A percentile compares a stretch with the other conserved stretches of the same genome.
Conservation (phyloP, 2,329 filamentous ascomycete species). For the Aureobasidium sp. region DNA sequence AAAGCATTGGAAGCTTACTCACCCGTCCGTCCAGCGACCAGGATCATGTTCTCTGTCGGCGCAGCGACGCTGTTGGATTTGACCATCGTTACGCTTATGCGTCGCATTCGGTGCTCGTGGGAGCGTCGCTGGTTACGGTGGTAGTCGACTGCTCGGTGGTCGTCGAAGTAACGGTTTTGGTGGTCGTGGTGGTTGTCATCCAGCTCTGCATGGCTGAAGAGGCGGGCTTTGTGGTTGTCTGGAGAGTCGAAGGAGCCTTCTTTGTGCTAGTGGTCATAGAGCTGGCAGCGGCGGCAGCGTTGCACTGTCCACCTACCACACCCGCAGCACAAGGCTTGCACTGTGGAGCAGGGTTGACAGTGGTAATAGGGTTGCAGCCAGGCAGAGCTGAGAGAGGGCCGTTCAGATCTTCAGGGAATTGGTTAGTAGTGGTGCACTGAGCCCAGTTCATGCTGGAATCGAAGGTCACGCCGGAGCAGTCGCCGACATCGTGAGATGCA, state of each 20-base stretch:
- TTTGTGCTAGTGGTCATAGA: background rate
- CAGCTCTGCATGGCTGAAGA: background rate
- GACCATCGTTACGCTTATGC: background rate
- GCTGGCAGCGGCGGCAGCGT: background rate
- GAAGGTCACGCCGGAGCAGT: slow-evolving; percentile 51
- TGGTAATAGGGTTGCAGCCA: slow-evolving; percentile 51
- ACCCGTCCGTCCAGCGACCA: slow-evolving; percentile 11
- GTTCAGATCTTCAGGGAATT: slow-evolving; percentile 33
- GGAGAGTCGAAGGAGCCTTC: background rate
- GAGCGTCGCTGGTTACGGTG: background rate
- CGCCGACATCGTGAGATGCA: slow-evolving; percentile 56
- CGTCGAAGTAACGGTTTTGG: background rate
- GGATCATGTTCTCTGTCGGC: background rate
- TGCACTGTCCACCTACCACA: slow-evolving; percentile 12
- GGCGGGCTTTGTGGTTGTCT: background rate
- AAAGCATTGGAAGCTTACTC: background rate
- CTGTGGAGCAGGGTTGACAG: slow-evolving; percentile 31
- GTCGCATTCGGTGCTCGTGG: slow-evolving; percentile 7
- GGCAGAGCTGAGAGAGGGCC: slow-evolving; percentile 43
- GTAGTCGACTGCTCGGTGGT: slow-evolving; percentile 1
- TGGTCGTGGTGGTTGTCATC: background rate
- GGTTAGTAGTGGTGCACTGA: slow-evolving; percentile 13
- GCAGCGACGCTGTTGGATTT: background rate
- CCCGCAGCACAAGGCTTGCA: slow-evolving; percentile 4
- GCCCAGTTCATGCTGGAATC: slow-evolving; percentile 18